Conservation (phyloP, 768 basidiomycete species). For the Podaxis rugospora region DNA sequence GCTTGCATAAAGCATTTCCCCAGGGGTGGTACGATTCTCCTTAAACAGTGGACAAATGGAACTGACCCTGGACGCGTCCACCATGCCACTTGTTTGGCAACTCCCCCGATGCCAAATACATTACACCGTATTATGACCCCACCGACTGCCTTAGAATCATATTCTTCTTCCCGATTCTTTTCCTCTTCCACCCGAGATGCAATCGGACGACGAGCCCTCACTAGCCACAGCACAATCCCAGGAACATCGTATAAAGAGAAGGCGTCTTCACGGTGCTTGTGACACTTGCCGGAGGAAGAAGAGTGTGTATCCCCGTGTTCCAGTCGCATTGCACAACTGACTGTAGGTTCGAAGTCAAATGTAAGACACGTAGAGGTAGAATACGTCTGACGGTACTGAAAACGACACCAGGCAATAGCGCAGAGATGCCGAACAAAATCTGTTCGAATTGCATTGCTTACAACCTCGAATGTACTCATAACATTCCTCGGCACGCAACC, state of each 20-base stretch:
- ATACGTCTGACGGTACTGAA: background rate
- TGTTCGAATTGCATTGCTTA: constrained; percentile 55
- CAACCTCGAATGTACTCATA: constrained; percentile 48
- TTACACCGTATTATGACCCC: background rate
- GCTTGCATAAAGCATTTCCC: too few relatives aligned
- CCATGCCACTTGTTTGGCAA: background rate
- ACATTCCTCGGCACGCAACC: constrained; percentile 40
- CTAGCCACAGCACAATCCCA: constrained; percentile 7
- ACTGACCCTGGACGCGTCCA: too few relatives aligned
- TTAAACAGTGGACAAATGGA: too few relatives aligned
- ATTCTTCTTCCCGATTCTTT: background rate
- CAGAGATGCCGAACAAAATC: constrained; percentile 46
- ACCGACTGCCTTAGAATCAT: background rate
- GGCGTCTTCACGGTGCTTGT: constrained; percentile 41
- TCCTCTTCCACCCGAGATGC: constrained; percentile 5
- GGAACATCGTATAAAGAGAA: constrained; percentile 26
- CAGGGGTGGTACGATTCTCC: too few relatives aligned
- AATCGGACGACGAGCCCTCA: constrained; percentile 13
- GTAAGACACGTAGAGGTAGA: constrained; percentile 17
- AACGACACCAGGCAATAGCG: constrained; percentile 47
- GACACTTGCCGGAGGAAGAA: constrained; percentile 44
- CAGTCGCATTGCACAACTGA: constrained; percentile 5
- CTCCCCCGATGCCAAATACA: background rate
- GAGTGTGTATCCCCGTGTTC: constrained; percentile 21
- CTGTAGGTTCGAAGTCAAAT: constrained; percentile 29